phyloP scores from a whole-genome alignment of 805 yeast genomes.

The Metschnikowia anglica region DNA sequence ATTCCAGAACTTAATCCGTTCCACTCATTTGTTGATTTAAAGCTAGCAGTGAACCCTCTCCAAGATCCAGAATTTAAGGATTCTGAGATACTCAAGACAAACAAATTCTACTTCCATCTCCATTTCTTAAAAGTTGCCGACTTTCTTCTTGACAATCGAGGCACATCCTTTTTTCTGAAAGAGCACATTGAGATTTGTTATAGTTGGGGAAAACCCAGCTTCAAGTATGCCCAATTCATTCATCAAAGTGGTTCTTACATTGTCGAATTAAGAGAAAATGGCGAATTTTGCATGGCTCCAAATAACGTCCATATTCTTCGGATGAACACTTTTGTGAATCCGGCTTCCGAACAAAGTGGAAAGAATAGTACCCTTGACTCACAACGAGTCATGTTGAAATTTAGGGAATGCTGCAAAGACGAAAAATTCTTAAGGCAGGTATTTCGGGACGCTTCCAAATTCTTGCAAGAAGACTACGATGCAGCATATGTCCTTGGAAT shows the following conservation, averaged over 20 bases:
- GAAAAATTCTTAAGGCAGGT: slow-evolving; percentile 47
- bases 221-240: slow-evolving; percentile 83
- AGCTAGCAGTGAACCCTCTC: slow-evolving; percentile 73
- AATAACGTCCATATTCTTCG: slow-evolving; percentile 81
- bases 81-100: slow-evolving; percentile 43
- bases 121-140: slow-evolving; percentile 67
- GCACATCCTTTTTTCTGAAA: slow-evolving; percentile 59
- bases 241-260: slow-evolving; percentile 88
- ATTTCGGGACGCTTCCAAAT: slow-evolving; percentile 57
- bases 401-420: slow-evolving; percentile 61
- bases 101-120: slow-evolving; percentile 73
- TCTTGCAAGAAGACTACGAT: slow-evolving; percentile 39
- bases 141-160: slow-evolving; percentile 78
- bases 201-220: slow-evolving; percentile 89
- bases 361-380: slow-evolving; percentile 52
- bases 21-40: slow-evolving; percentile 75
- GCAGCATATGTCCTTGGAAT: slow-evolving; percentile 18
- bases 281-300: slow-evolving; percentile 79
- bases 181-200: slow-evolving; percentile 66
- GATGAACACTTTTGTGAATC: slow-evolving; percentile 46
- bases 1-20: slow-evolving; percentile 81
- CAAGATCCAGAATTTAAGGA: slow-evolving; percentile 50
- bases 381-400: slow-evolving; percentile 69
- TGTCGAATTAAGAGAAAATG: slow-evolving; percentile 79
- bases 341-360: slow-evolving; percentile 30